These are phyloP conservation scores for Lipomyces starkeyi DNA, from an alignment of 805 yeast genomes.

Conservation along the genomic window DNA sequence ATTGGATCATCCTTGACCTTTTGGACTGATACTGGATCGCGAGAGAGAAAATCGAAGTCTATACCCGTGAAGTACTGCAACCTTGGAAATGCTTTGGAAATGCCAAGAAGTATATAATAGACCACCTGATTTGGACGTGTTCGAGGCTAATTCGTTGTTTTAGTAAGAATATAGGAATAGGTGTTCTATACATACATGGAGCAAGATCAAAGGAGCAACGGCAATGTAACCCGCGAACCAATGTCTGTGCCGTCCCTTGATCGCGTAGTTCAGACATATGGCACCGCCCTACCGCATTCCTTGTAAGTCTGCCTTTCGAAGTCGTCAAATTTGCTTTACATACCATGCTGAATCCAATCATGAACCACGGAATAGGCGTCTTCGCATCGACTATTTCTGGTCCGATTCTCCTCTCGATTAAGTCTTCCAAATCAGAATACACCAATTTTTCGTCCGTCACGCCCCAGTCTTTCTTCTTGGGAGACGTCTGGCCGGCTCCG, in stretches of 20 bases:
- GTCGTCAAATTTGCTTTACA: not conserved
- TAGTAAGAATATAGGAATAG: slow-evolving; percentile 1
- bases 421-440: slow-evolving; percentile 45
- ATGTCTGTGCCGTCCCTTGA: slow-evolving; percentile 45
- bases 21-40: slow-evolving; percentile 41
- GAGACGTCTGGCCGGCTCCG: slow-evolving; percentile 49
- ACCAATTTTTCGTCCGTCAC: slow-evolving; percentile 45
- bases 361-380: slow-evolving; percentile 29
- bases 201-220: slow-evolving; percentile 45
- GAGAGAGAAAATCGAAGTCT: slow-evolving; percentile 40
- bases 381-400: slow-evolving; percentile 16
- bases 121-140: slow-evolving; percentile 41
- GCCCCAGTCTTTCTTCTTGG: slow-evolving; percentile 43
- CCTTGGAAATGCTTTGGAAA: slow-evolving; percentile 43
- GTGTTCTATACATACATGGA: slow-evolving; percentile 28
- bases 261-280: slow-evolving; percentile 47
- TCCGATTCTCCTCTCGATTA: slow-evolving; percentile 37
- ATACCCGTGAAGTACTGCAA: slow-evolving; percentile 40
- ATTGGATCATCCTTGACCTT: slow-evolving; percentile 41
- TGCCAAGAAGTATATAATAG: slow-evolving; percentile 40
- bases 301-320: not conserved
- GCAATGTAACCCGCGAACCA: slow-evolving; percentile 46
- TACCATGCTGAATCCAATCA: slow-evolving; percentile 34
- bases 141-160: slow-evolving; percentile 21
- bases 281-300: slow-evolving; percentile 46